Evolutionary conservation across 441 rosid genomes (phyloP).

Genomic region (Flueggea neowawraea): DNA sequence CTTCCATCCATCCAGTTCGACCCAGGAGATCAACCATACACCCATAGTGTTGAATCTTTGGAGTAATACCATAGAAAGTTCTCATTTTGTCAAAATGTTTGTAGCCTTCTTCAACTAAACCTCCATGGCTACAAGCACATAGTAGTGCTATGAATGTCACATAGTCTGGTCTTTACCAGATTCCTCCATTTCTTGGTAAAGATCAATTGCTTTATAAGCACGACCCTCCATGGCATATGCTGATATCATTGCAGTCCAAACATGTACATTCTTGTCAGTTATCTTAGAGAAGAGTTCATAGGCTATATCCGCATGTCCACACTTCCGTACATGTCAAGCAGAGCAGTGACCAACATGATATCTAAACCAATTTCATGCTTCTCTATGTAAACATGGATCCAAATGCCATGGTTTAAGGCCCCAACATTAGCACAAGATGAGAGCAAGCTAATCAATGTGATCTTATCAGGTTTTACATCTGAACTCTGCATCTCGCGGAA

Average conservation of each 20-base stretch:
- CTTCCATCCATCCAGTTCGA: slow-evolving; percentile 8
- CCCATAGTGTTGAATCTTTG: slow-evolving; percentile 17
- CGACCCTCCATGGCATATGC: slow-evolving; percentile 16
- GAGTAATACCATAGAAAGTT: slow-evolving; percentile 4
- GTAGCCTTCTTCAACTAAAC: slow-evolving; percentile 13
- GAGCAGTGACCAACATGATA: slow-evolving; percentile 10
- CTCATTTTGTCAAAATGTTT: slow-evolving; percentile 12
- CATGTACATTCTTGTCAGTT: slow-evolving; percentile 5
- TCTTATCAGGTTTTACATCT: slow-evolving; percentile 7
- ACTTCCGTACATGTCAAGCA: slow-evolving; percentile 22
- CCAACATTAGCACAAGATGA: slow-evolving; percentile 17
- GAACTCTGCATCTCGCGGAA: slow-evolving; percentile 15
- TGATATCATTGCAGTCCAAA: slow-evolving; percentile 17
- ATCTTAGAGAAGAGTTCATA: slow-evolving; percentile 6
- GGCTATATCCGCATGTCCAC: slow-evolving; percentile 12
- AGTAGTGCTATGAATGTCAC: slow-evolving; percentile 18
- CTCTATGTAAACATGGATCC: slow-evolving; percentile 13
- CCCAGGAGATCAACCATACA: slow-evolving; percentile 24
- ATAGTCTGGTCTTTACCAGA: slow-evolving; percentile 9
- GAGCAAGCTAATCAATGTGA: slow-evolving; percentile 6
- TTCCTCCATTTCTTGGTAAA: slow-evolving; percentile 13
- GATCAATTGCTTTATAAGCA: slow-evolving; percentile 3
- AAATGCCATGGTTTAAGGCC: slow-evolving; percentile 16
- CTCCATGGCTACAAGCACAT: slow-evolving; percentile 22
- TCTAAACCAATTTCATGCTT: slow-evolving; percentile 8